Percentiles rank a stretch among this genome's conserved stretches.
phyloP scores from a whole-genome alignment of 2,329 filamentous ascomycete species.

The Diaporthe sp. region DNA sequence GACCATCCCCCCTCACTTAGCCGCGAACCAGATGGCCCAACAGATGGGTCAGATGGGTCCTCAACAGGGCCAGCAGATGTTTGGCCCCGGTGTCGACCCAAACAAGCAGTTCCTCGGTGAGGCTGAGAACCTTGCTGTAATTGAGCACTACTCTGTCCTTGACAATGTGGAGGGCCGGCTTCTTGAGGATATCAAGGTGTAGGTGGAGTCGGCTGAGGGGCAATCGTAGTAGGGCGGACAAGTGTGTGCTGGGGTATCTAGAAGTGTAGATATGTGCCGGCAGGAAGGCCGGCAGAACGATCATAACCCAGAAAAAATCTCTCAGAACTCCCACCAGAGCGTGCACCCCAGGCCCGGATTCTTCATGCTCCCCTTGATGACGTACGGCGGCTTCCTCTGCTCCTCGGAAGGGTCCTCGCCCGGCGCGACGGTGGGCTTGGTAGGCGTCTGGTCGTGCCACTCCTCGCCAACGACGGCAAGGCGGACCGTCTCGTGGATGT shows the following conservation, averaged over 20 bases:
- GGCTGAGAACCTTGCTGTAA: slow-evolving; percentile 93
- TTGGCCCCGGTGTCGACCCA: slow-evolving; percentile 91
- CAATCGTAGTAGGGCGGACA: neutral
- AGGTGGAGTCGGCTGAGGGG: slow-evolving; percentile 11
- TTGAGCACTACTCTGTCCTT: slow-evolving; percentile 92
- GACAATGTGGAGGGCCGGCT: slow-evolving; percentile 89
- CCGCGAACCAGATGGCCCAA: slow-evolving; percentile 90
- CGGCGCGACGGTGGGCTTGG: slow-evolving; percentile 67
- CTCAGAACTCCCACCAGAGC: slow-evolving; percentile 68
- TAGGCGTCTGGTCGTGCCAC: slow-evolving; percentile 89
- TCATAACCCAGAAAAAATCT: slow-evolving; percentile 28
- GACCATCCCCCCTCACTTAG: slow-evolving; percentile 55
- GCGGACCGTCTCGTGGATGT: slow-evolving; percentile 88
- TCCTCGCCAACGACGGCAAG: slow-evolving; percentile 88
- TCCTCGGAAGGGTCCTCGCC: slow-evolving; percentile 56
- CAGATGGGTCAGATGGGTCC: slow-evolving; percentile 88
- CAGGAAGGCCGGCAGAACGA: neutral
- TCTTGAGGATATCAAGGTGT: slow-evolving; percentile 63
- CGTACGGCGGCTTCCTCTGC: slow-evolving; percentile 74
- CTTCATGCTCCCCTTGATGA: slow-evolving; percentile 73
- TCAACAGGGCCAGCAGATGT: slow-evolving; percentile 74
- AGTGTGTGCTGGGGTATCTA: slow-evolving; percentile 4
- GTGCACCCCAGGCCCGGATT: slow-evolving; percentile 70
- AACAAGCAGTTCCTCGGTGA: slow-evolving; percentile 95
- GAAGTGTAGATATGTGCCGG: slow-evolving; percentile 18